Conservation (phyloP, 768 basidiomycete species). For the Suillus subaureus region DNA sequence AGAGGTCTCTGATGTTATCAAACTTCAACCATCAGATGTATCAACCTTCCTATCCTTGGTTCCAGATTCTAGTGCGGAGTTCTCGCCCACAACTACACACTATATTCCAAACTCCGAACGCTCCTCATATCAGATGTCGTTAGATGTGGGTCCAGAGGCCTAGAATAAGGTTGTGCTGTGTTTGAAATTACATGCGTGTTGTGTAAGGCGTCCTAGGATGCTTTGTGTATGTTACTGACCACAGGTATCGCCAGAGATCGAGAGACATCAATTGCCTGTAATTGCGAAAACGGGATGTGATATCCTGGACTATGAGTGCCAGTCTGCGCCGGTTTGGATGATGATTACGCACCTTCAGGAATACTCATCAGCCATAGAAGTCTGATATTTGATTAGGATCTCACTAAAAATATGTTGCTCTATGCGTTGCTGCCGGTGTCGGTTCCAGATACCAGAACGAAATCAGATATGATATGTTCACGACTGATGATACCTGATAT, state of each 20-base stretch:
- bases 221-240: not conserved
- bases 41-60: no score
- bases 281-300: not conserved
- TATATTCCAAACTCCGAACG: not conserved
- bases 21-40: no score
- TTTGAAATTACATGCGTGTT: not conserved
- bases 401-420: no score
- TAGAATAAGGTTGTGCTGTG: no score
- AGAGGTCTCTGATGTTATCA: not conserved
- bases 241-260: not conserved
- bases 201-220: not conserved
- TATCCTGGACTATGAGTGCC: not conserved
- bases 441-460: no score
- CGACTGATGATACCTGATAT: no score
- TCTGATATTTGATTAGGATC: no score
- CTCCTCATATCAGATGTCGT: not conserved
- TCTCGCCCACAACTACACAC: not conserved
- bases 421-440: no score
- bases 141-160: not conserved
- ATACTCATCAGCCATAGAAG: no score
- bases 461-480: no score
- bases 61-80: not conserved
- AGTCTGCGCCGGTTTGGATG: not conserved
- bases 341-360: no score
- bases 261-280: not conserved